Conservation (phyloP, 129 eudicot genomes). For the Sambucus nigra region DNA sequence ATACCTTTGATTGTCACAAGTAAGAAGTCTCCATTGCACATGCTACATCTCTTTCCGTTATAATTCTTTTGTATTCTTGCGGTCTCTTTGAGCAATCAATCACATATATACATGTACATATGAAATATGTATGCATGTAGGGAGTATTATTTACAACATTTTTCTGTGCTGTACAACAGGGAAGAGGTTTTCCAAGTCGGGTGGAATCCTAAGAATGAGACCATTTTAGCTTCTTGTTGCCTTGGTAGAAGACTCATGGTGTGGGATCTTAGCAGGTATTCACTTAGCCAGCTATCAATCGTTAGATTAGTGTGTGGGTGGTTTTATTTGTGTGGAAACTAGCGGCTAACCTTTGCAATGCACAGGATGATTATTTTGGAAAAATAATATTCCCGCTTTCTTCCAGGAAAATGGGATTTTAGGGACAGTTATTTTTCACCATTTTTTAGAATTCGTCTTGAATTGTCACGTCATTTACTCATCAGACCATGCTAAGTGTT, state of each 20-base stretch:
- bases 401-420: no score
- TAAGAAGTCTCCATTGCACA: constrained; percentile 17
- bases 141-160: background rate
- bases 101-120: background rate
- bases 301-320: no score
- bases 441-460: no score
- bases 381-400: no score
- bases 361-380: no score
- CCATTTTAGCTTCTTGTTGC: constrained; percentile 91
- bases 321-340: no score
- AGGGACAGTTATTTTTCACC: no score
- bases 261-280: constrained; percentile 97
- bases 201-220: constrained; percentile 89
- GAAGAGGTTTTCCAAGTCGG: constrained; percentile 99
- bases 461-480: no score
- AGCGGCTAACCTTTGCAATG: no score
- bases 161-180: constrained; percentile 23
- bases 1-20: constrained; percentile 94
- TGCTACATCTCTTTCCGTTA: background rate
- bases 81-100: background rate
- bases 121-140: background rate
- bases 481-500: no score
- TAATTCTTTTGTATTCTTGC: background rate
- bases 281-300: no score
- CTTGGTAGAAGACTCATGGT: constrained; percentile 95